phyloP scores from a whole-genome alignment of 129 eudicot species.

The Centella asiatica region DNA sequence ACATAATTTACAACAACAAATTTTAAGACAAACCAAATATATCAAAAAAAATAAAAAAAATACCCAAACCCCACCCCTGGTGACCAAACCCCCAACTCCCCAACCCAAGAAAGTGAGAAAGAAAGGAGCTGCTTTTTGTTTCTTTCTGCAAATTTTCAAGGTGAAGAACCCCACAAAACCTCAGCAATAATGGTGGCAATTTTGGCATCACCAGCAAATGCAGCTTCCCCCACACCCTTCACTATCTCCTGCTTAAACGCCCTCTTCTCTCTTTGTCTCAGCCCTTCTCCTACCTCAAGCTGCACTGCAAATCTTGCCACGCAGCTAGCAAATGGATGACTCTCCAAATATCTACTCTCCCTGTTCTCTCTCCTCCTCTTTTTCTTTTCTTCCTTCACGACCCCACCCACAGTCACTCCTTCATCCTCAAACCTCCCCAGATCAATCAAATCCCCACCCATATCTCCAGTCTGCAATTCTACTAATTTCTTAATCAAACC shows the following conservation, averaged over 20 bases:
- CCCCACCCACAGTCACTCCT: slow-evolving; percentile 23
- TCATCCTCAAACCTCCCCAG: slow-evolving; percentile 18
- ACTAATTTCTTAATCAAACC: slow-evolving; percentile 52
- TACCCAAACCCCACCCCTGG: too few relatives aligned
- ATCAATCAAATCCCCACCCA: slow-evolving; percentile 38
- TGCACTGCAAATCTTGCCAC: slow-evolving; percentile 80
- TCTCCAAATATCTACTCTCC: slow-evolving; percentile 12
- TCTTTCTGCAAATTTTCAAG: slow-evolving; percentile 18
- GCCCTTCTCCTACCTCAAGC: slow-evolving; percentile 85
- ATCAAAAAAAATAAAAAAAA: too few relatives aligned
- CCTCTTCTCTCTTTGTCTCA: slow-evolving; percentile 75
- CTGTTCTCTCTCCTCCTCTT: slow-evolving; percentile 5
- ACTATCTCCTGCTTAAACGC: slow-evolving; percentile 55
- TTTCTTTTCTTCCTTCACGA: slow-evolving; percentile 40
- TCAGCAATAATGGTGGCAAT: slow-evolving; percentile 83
- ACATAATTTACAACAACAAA: too few relatives aligned
- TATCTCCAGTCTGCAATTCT: slow-evolving; percentile 58
- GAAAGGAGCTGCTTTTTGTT: too few relatives aligned
- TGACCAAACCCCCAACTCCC: too few relatives aligned
- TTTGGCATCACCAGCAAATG: slow-evolving; percentile 59
- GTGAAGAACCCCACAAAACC: slow-evolving; percentile 93
- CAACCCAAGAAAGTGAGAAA: too few relatives aligned
- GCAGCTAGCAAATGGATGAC: slow-evolving; percentile 56
- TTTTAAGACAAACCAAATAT: too few relatives aligned
- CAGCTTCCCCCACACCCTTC: slow-evolving; percentile 47